phyloP scores from a whole-genome alignment of 495 filamentous ascomycete genomes.

The Aspergillus wentii region DNA sequence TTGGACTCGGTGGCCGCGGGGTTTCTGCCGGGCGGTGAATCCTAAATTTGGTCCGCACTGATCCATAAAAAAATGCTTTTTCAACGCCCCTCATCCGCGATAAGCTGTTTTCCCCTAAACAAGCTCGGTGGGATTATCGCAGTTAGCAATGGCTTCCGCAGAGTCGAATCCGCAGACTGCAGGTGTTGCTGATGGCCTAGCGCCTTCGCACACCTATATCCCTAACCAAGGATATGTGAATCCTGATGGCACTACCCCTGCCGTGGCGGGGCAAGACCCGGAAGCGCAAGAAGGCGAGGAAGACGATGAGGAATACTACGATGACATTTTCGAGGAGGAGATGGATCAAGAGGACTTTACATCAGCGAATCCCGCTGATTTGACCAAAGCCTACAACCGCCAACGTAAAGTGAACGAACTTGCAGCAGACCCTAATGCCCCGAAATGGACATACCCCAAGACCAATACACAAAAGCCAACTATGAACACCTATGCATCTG shows the following conservation, averaged over 20 bases:
- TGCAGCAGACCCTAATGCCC: conserved; percentile 49
- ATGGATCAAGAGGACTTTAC: conserved; percentile 55
- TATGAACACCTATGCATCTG: conserved; percentile 67
- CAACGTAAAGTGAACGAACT: conserved; percentile 60
- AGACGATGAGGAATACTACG: conserved; percentile 52
- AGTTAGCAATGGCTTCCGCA: conserved; percentile 24
- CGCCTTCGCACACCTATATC: conserved; percentile 48
- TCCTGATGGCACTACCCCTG: conserved; percentile 24
- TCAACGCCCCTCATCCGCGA: too few relatives aligned
- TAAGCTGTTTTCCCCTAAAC: too few relatives aligned
- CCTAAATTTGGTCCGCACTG: conserved; percentile 23
- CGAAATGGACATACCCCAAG: conserved; percentile 59
- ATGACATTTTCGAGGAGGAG: conserved; percentile 53
- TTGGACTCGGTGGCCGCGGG: conserved; percentile 40
- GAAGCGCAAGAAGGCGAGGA: conserved; percentile 28
- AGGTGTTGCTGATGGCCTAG: conserved; percentile 40
- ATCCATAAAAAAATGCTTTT: conserved; percentile 31
- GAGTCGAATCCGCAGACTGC: conserved; percentile 14
- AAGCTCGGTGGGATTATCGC: too few relatives aligned
- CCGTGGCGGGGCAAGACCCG: conserved; percentile 32
- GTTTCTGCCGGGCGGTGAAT: conserved; percentile 39
- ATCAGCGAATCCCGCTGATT: conserved; percentile 58
- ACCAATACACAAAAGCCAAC: conserved; percentile 80
- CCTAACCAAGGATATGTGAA: conserved; percentile 51
- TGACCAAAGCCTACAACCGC: conserved; percentile 89